Conservation (phyloP, 257 asterid species). For the Fraxinus quadrangulata region DNA sequence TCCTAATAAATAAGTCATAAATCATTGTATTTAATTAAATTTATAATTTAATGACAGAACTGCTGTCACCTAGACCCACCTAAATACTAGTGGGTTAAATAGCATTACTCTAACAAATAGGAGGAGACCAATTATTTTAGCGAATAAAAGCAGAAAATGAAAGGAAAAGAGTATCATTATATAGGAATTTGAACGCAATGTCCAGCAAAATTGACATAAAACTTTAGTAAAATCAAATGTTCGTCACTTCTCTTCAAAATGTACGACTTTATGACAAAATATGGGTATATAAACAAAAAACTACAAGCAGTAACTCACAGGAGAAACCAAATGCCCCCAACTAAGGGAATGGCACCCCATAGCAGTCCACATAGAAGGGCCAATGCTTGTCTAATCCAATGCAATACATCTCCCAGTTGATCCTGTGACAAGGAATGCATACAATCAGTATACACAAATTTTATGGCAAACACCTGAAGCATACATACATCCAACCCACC, state of each 20-base stretch:
- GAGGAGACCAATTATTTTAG: background rate
- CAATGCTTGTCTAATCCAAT: constrained; percentile 91
- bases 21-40: no score
- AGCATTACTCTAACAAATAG: no score
- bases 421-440: constrained; percentile 57
- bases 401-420: constrained; percentile 87
- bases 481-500: background rate
- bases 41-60: no score
- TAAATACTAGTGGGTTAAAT: no score
- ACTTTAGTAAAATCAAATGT: background rate
- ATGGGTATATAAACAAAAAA: background rate
- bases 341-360: constrained; percentile 95
- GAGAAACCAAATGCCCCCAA: constrained; percentile 87
- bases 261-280: background rate
- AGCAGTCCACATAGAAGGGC: constrained; percentile 74
- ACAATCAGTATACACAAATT: background rate
- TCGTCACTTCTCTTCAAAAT: background rate
- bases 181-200: background rate
- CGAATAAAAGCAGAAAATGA: background rate
- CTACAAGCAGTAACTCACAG: constrained; percentile 51
- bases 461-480: no score
- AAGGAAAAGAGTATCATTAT: background rate
- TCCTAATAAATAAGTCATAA: no score
- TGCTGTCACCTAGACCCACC: no score
- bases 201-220: background rate